Evolutionary conservation across 108 stramenopile genomes (phyloP).

Genomic region (Tribonema minus): DNA sequence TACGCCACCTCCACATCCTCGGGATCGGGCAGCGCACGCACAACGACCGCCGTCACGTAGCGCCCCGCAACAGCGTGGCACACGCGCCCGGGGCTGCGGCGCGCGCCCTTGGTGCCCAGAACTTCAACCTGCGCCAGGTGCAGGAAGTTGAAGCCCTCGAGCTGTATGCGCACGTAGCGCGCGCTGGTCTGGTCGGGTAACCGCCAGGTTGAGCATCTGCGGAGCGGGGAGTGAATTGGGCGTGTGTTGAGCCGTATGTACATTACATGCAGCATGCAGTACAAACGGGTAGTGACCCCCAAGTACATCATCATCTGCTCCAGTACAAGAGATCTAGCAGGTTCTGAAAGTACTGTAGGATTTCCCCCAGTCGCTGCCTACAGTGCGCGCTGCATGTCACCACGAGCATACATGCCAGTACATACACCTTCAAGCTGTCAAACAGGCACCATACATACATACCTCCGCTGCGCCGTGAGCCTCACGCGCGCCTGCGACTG

Average conservation of each 20-base stretch:
- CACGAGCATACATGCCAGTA: too few relatives aligned
- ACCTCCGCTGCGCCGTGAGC: constrained; percentile 37
- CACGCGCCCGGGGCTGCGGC: constrained; percentile 28
- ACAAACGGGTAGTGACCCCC: constrained; percentile 26
- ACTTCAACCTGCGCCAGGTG: constrained; percentile 60
- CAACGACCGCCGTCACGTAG: constrained; percentile 58
- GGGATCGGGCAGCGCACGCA: constrained; percentile 44
- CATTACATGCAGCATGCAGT: too few relatives aligned
- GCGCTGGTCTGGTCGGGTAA: constrained; percentile 54
- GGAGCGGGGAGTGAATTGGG: not conserved
- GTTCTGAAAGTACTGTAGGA: too few relatives aligned
- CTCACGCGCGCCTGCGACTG: constrained; percentile 25
- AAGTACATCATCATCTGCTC: too few relatives aligned
- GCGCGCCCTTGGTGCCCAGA: constrained; percentile 7
- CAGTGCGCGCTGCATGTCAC: too few relatives aligned
- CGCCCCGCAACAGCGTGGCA: constrained; percentile 49
- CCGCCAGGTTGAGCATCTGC: constrained; percentile 45
- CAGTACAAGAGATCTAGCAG: too few relatives aligned
- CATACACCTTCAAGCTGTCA: too few relatives aligned
- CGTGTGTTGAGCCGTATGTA: too few relatives aligned
- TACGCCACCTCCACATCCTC: constrained; percentile 58
- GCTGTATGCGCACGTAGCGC: constrained; percentile 64
- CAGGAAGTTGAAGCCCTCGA: constrained; percentile 60
- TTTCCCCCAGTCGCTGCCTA: too few relatives aligned
- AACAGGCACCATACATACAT: too few relatives aligned